These are phyloP conservation scores for Butyriboletus appendiculatus DNA, from an alignment of 1,284 basidiomycete genomes.

Conservation along the genomic window DNA sequence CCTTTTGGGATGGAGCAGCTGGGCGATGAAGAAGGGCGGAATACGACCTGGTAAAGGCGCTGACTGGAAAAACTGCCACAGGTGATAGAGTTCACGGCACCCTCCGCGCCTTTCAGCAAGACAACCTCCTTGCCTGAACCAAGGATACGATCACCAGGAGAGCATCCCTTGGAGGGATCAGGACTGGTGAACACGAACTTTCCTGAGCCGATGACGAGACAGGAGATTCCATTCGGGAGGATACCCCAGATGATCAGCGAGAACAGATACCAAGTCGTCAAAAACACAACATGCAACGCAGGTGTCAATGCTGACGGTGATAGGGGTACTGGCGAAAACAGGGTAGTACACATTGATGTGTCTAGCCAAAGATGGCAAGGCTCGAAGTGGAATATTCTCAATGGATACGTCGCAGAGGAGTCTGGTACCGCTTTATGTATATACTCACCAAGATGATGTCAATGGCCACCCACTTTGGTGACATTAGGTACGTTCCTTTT, in stretches of 20 bases:
- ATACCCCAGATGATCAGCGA: conserved; percentile 36
- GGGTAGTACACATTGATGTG: conserved; percentile 24
- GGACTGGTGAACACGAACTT: conserved; percentile 28
- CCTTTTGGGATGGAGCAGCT: conserved; percentile 34
- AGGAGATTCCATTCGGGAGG: conserved; percentile 29
- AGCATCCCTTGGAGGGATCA: conserved; percentile 22
- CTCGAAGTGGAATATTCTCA: too few species aligned
- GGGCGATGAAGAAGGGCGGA: conserved; percentile 32
- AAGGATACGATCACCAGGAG: conserved; percentile 31
- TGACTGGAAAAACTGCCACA: conserved; percentile 29
- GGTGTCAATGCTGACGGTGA: conserved; percentile 26
- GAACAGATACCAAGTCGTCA: conserved; percentile 29
- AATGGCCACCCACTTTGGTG: too few species aligned
- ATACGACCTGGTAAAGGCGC: conserved; percentile 24
- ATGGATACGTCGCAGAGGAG: too few species aligned
- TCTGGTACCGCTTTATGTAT: too few species aligned
- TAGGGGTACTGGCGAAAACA: conserved; percentile 28
- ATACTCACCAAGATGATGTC: too few species aligned
- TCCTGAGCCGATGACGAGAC: conserved; percentile 34
- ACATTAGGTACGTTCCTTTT: too few species aligned
- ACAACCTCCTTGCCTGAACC: conserved; percentile 21
- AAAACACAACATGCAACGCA: conserved; percentile 26
- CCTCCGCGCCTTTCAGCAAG: conserved; percentile 28
- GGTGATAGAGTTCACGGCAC: conserved; percentile 34
- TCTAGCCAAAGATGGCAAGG: too few species aligned